These are phyloP conservation scores for Penicillium sp. DNA, from an alignment of 2,329 filamentous ascomycete species.

Conservation along the genomic window DNA sequence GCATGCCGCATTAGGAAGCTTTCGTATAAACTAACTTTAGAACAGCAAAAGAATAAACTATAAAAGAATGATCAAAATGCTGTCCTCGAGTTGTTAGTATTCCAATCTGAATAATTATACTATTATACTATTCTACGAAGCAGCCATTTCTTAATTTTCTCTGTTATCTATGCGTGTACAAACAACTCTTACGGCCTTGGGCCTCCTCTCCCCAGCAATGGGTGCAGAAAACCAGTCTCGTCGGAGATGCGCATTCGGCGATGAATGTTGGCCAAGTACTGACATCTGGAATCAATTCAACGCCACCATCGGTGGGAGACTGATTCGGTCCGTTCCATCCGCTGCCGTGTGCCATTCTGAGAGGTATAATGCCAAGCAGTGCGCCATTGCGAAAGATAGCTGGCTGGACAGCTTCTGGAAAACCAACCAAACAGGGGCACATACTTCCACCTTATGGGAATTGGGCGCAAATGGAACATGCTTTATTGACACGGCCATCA, in stretches of 20 bases:
- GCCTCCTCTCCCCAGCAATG: background rate
- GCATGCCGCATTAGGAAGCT: background rate
- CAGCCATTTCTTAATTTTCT: background rate
- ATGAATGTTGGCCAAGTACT: background rate
- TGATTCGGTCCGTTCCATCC: constrained; percentile 5
- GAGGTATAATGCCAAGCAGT: background rate
- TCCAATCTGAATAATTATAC: no score
- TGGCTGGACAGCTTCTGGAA: constrained; percentile 7
- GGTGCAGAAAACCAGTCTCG: background rate
- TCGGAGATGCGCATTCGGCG: background rate
- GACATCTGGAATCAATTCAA: background rate
- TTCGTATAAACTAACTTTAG: background rate
- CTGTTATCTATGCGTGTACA: background rate
- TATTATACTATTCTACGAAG: background rate
- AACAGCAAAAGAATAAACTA: background rate
- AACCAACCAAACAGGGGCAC: constrained; percentile 1
- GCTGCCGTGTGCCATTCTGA: constrained; percentile 6
- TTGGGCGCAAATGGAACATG: constrained; percentile 1
- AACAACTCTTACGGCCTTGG: background rate
- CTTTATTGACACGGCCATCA: constrained; percentile 1
- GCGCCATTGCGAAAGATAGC: background rate
- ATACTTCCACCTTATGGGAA: constrained; percentile 5
- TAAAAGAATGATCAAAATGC: no score
- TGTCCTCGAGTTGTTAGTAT: no score
- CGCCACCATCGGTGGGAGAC: background rate